Conservation (phyloP, 208 protist genomes). For the Angomonas ambiguus region DNA sequence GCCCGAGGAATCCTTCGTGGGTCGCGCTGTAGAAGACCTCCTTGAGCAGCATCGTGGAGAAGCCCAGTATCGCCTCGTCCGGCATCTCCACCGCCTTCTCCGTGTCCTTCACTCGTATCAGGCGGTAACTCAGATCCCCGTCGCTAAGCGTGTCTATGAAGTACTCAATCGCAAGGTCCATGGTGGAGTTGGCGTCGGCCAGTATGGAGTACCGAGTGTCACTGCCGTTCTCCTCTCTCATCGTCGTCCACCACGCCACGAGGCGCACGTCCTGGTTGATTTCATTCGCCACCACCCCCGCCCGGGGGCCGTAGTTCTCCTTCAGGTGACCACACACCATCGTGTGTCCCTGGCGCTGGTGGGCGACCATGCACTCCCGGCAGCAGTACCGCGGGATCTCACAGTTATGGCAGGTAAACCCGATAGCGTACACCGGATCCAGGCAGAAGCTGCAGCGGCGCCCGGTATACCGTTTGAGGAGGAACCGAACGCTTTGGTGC, state of each 20-base stretch:
- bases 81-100: neutral
- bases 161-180: conserved; percentile 71
- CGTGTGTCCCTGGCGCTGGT: conserved; percentile 63
- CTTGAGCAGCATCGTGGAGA: conserved; percentile 55
- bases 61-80: neutral
- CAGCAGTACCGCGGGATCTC: conserved; percentile 80
- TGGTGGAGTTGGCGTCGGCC: conserved; percentile 58
- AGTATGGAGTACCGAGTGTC: conserved; percentile 55
- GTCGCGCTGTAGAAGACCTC: conserved; percentile 79
- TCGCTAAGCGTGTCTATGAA: conserved; percentile 60
- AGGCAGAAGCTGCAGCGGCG: conserved; percentile 75
- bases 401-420: conserved; percentile 76
- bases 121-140: conserved; percentile 60
- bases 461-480: conserved; percentile 63
- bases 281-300: conserved; percentile 57
- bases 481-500: conserved; percentile 47
- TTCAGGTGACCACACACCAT: conserved; percentile 64
- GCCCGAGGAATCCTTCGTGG: conserved; percentile 63
- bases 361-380: conserved; percentile 59
- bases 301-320: conserved; percentile 52
- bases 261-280: conserved; percentile 59
- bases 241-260: conserved; percentile 79
- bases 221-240: conserved; percentile 36
- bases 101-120: conserved; percentile 28
- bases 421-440: conserved; percentile 81